These are phyloP conservation scores for Podaxis rugospora DNA, from an alignment of 768 basidiomycete genomes.

Conservation along the genomic window DNA sequence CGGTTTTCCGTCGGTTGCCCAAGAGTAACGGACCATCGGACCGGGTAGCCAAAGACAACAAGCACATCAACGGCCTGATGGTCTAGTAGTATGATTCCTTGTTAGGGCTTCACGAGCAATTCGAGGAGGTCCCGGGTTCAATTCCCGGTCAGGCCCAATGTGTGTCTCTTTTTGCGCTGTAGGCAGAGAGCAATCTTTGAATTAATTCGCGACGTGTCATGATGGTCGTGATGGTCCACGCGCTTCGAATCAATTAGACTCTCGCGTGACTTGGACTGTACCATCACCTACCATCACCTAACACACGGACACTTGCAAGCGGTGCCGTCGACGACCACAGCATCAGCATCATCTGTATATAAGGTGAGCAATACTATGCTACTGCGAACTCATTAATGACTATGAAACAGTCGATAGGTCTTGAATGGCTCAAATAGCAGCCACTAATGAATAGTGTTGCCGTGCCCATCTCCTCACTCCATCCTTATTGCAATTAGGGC, in stretches of 20 bases:
- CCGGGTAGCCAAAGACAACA: not conserved
- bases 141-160: slow-evolving; percentile 71
- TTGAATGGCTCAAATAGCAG: slow-evolving; percentile 1
- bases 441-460: not conserved
- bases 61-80: not conserved
- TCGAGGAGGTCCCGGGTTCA: slow-evolving; percentile 86
- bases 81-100: slow-evolving; percentile 5
- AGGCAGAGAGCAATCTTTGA: too few relatives aligned
- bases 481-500: not conserved
- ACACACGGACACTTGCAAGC: not conserved
- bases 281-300: not conserved
- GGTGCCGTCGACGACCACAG: not conserved
- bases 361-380: not conserved
- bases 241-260: not conserved
- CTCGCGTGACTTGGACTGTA: not conserved
- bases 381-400: not conserved
- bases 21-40: too few relatives aligned
- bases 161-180: not conserved
- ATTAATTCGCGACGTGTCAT: not conserved
- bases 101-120: slow-evolving; percentile 6
- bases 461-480: not conserved
- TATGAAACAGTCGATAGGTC: not conserved
- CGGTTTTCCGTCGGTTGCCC: too few relatives aligned
- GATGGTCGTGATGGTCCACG: not conserved
- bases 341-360: not conserved